Conservation (phyloP, 108 stramenopile species). For the Cyclotella baltica region DNA sequence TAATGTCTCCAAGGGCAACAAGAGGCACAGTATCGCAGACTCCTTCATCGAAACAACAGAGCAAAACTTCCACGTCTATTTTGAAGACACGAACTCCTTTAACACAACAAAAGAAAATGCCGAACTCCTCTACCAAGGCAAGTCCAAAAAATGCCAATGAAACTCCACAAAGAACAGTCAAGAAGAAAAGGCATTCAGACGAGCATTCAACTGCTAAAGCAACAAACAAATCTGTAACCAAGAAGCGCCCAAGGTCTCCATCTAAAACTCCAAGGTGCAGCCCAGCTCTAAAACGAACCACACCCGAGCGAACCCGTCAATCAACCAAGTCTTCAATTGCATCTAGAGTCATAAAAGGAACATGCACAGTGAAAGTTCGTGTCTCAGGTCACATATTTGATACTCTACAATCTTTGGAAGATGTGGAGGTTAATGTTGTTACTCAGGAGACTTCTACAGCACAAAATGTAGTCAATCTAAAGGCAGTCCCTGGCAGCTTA, state of each 20-base stretch:
- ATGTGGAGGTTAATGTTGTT: background rate
- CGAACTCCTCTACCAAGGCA: background rate
- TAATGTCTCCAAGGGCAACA: background rate
- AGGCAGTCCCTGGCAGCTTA: background rate
- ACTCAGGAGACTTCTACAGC: background rate
- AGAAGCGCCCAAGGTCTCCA: background rate
- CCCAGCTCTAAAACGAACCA: background rate
- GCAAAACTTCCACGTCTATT: background rate
- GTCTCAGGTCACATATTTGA: background rate
- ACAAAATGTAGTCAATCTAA: background rate
- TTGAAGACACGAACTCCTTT: background rate
- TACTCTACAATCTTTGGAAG: conserved; percentile 3
- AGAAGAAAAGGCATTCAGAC: background rate
- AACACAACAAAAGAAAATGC: background rate
- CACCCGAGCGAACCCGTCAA: background rate
- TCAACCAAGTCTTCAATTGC: background rate
- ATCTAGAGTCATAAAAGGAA: background rate
- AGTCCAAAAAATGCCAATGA: background rate
- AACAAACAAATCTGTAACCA: background rate
- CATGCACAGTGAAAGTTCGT: background rate
- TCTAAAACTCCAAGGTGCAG: background rate
- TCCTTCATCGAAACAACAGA: background rate
- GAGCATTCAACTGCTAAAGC: background rate
- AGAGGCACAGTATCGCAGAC: background rate
- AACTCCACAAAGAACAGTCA: background rate